phyloP scores from a whole-genome alignment of 2,329 filamentous ascomycete genomes.

The Didymellaceae sp. region DNA sequence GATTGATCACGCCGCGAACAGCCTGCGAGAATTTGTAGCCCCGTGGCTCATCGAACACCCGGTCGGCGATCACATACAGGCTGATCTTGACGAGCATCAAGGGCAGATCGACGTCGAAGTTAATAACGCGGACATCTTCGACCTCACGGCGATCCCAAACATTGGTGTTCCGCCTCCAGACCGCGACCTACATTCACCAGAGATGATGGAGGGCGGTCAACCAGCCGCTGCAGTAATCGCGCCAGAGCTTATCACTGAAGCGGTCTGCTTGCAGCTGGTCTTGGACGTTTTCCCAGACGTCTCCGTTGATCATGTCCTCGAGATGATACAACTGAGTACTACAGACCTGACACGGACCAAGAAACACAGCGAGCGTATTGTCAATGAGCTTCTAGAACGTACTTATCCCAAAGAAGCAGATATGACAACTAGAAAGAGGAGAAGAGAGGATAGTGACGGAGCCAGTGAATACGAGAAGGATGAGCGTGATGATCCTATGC shows the following conservation, averaged over 20 bases:
- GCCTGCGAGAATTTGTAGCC: conserved; percentile 12
- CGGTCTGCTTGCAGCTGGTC: conserved; percentile 40
- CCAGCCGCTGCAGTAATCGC: background rate
- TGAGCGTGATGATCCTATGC: conserved; percentile 16
- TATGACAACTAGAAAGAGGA: conserved; percentile 35
- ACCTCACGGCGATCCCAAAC: conserved; percentile 34
- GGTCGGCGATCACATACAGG: conserved; percentile 3
- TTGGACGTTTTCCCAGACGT: conserved; percentile 45
- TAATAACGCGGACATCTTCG: conserved; percentile 21
- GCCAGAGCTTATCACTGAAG: conserved; percentile 25
- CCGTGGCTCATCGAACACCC: conserved; percentile 6
- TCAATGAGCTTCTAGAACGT: conserved; percentile 40
- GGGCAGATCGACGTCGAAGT: background rate
- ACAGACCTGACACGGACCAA: conserved; percentile 31
- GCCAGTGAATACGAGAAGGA: conserved; percentile 32
- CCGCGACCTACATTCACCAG: background rate
- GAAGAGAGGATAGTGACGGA: conserved; percentile 33
- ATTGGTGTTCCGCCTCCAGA: conserved; percentile 29
- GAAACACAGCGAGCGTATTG: conserved; percentile 35
- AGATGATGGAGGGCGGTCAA: background rate
- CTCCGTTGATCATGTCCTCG: conserved; percentile 39
- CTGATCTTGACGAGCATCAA: conserved; percentile 9
- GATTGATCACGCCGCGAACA: no score
- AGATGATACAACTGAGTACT: conserved; percentile 31
- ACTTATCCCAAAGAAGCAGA: conserved; percentile 45